Evolutionary conservation across 441 rosid species (phyloP).

Genomic region (Arabidopsis lyrata): DNA sequence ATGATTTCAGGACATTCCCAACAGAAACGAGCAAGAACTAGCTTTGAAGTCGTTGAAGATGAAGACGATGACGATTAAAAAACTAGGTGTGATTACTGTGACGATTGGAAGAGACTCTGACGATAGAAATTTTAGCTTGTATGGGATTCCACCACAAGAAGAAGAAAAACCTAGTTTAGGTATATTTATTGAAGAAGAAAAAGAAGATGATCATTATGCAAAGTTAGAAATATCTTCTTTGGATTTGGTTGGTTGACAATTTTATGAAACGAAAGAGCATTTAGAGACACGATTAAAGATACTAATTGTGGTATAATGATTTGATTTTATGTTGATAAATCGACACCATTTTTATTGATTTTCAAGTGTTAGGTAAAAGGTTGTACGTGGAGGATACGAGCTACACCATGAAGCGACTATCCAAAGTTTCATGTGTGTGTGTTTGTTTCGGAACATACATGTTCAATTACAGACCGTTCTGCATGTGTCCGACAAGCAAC

Average conservation of each 20-base stretch:
- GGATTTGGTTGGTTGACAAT: neutral
- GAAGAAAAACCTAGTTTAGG: too few species aligned
- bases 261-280: neutral
- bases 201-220: too few species aligned
- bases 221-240: neutral
- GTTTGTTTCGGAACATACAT: neutral
- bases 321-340: neutral
- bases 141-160: too few species aligned
- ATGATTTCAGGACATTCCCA: neutral
- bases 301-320: neutral
- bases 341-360: neutral
- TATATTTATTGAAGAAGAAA: too few species aligned
- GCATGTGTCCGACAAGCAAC: neutral
- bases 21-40: neutral
- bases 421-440: neutral
- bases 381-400: neutral
- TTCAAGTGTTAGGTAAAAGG: neutral
- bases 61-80: too few species aligned
- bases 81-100: too few species aligned
- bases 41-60: too few species aligned
- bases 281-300: neutral
- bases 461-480: neutral
- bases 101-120: too few species aligned
- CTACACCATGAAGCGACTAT: neutral
- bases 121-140: too few species aligned